These are phyloP conservation scores for Trametes pubescens DNA, from an alignment of 1,284 basidiomycete species.

Conservation along the genomic window DNA sequence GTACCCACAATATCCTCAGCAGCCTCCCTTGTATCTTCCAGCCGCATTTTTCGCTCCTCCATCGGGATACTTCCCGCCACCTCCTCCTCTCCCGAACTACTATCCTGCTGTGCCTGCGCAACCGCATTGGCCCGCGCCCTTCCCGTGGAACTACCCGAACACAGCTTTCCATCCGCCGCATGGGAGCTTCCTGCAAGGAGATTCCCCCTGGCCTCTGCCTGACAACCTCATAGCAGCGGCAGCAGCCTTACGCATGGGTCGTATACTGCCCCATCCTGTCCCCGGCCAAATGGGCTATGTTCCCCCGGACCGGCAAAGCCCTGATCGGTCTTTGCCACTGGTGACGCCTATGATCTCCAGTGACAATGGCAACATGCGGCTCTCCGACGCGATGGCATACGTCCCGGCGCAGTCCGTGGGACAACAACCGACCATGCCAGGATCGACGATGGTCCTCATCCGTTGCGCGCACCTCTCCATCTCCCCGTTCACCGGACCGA, in stretches of 20 bases:
- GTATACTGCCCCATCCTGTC: not conserved
- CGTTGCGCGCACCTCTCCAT: not conserved
- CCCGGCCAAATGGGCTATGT: not conserved
- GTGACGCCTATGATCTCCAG: not conserved
- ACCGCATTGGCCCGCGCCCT: not conserved
- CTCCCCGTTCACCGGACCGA: conserved; percentile 15
- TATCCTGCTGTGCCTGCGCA: not conserved
- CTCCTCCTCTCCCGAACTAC: not conserved
- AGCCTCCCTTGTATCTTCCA: not conserved
- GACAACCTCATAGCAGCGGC: not conserved
- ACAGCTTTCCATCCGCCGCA: not conserved
- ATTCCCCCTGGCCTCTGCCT: not conserved
- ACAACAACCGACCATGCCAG: not conserved
- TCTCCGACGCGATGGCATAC: not conserved
- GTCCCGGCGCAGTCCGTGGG: not conserved
- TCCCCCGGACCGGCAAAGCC: not conserved
- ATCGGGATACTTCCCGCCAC: not conserved
- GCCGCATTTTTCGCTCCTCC: not conserved
- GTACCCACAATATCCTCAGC: too few species aligned
- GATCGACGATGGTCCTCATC: not conserved
- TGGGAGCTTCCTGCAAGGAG: not conserved
- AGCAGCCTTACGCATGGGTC: not conserved
- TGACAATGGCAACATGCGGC: not conserved
- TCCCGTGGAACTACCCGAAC: not conserved
- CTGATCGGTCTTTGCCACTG: not conserved